Conservation (phyloP, 345 rosid genomes). For the Hypericum perforatum region DNA sequence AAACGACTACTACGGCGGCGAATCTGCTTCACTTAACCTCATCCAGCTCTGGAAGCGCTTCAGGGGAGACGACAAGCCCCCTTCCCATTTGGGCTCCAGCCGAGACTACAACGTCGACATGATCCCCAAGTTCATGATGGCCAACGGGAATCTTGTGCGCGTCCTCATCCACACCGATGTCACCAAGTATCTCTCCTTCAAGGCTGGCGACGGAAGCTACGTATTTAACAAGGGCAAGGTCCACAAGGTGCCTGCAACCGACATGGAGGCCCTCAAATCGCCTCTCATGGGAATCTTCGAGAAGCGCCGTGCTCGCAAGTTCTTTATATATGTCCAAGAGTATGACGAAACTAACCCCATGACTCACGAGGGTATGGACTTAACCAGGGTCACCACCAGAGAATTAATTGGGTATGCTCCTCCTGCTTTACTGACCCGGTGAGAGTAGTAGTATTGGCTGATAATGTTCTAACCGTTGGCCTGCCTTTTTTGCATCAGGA, state of each 20-base stretch:
- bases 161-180: slow-evolving; percentile 96
- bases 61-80: slow-evolving; percentile 78
- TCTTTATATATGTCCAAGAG: slow-evolving; percentile 79
- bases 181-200: slow-evolving; percentile 82
- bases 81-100: slow-evolving; percentile 82
- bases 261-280: slow-evolving; percentile 89
- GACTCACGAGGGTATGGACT: slow-evolving; percentile 94
- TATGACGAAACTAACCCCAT: slow-evolving; percentile 71
- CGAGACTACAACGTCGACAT: slow-evolving; percentile 97
- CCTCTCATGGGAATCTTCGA: slow-evolving; percentile 98
- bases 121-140: slow-evolving; percentile 99
- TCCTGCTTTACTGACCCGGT: slow-evolving; percentile 2
- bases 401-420: slow-evolving; percentile 72
- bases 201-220: slow-evolving; percentile 95
- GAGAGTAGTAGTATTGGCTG: too few relatives aligned
- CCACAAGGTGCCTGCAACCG: slow-evolving; percentile 95
- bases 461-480: not conserved
- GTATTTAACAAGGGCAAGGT: slow-evolving; percentile 93
- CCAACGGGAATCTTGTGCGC: slow-evolving; percentile 93
- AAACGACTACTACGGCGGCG: slow-evolving; percentile 96
- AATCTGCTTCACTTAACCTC: slow-evolving; percentile 94
- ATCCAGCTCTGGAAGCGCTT: slow-evolving; percentile 97
- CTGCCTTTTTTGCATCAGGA: slow-evolving; percentile 42
- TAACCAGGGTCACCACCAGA: slow-evolving; percentile 70
- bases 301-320: slow-evolving; percentile 92